Conservation (phyloP, 2,329 filamentous ascomycete species). For the Fusarium sp. region DNA sequence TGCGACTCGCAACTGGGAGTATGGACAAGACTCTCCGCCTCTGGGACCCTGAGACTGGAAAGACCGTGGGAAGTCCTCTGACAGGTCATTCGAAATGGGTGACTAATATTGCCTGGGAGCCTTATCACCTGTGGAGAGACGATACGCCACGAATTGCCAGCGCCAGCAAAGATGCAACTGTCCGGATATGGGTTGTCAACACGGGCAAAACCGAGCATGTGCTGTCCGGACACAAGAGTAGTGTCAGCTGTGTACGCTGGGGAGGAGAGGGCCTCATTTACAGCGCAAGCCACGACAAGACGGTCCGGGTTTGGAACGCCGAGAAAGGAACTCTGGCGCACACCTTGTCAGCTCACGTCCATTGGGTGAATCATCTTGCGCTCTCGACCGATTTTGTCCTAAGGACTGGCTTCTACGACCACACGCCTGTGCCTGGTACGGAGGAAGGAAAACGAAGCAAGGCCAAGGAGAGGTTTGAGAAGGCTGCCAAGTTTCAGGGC, state of each 20-base stretch:
- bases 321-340: constrained; percentile 80
- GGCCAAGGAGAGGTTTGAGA: constrained; percentile 84
- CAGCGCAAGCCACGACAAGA: constrained; percentile 89
- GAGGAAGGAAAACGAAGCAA: constrained; percentile 76
- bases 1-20: constrained; percentile 83
- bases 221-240: constrained; percentile 86
- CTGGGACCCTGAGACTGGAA: constrained; percentile 87
- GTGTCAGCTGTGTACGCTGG: constrained; percentile 92
- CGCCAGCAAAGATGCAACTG: constrained; percentile 87
- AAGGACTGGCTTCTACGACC: constrained; percentile 86
- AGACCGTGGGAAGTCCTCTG: constrained; percentile 71
- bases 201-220: constrained; percentile 82
- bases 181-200: constrained; percentile 86
- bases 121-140: constrained; percentile 81
- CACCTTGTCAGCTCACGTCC: constrained; percentile 82
- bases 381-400: constrained; percentile 92
- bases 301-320: constrained; percentile 88
- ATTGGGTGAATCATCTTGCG: constrained; percentile 95
- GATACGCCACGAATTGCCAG: constrained; percentile 84
- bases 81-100: constrained; percentile 92
- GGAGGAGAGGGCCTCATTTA: constrained; percentile 89
- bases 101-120: constrained; percentile 89
- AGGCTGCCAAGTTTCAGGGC: constrained; percentile 79
- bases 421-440: constrained; percentile 72
- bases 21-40: constrained; percentile 93